Conservation (phyloP, 768 basidiomycete genomes). For the Rubroboletus pulcherrimus region DNA sequence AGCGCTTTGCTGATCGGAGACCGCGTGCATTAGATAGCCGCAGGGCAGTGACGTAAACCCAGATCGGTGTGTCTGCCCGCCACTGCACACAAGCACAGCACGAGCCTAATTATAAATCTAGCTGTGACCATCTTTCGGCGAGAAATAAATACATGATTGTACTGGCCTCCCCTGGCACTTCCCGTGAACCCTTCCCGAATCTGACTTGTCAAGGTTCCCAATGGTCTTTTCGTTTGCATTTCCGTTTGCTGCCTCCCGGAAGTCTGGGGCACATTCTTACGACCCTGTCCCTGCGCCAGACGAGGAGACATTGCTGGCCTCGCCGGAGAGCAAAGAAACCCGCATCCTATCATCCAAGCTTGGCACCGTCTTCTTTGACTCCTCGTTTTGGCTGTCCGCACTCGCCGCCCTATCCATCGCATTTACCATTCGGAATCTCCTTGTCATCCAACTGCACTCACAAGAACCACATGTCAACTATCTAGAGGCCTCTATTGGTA, state of each 20-base stretch:
- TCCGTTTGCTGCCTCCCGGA: background rate
- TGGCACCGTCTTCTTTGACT: slow-evolving; percentile 3
- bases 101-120: background rate
- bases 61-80: background rate
- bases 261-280: slow-evolving; percentile 8
- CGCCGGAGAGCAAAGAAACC: background rate
- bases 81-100: slow-evolving; percentile 5
- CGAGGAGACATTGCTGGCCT: slow-evolving; percentile 13
- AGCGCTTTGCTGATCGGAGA: too few species aligned
- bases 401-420: slow-evolving; percentile 18
- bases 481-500: slow-evolving; percentile 13
- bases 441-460: slow-evolving; percentile 8
- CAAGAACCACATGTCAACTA: background rate
- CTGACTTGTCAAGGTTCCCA: background rate
- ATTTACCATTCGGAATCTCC: slow-evolving; percentile 19
- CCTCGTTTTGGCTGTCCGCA: slow-evolving; percentile 18
- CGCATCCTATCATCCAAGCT: background rate
- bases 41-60: background rate
- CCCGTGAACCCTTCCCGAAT: background rate
- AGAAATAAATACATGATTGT: slow-evolving; percentile 4
- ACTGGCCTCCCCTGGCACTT: background rate
- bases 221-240: slow-evolving; percentile 7
- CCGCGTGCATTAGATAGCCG: background rate
- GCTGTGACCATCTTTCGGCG: background rate
- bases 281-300: slow-evolving; percentile 11